Conservation (phyloP, 2,329 filamentous ascomycete species). For the Grosmannia clavigera region DNA sequence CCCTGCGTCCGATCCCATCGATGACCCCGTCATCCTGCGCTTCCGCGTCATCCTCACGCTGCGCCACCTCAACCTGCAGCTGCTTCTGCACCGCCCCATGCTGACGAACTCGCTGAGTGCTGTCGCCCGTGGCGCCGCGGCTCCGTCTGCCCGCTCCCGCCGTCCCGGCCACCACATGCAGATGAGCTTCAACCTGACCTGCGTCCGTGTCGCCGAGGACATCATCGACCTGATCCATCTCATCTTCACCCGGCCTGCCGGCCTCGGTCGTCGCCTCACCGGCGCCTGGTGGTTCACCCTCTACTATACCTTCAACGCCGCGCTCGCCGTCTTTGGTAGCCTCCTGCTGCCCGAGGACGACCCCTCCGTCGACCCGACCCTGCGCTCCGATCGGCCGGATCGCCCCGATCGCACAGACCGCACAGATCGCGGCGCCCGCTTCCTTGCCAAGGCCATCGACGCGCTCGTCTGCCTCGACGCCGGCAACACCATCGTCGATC, state of each 20-base stretch:
- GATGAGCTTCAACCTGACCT: not conserved
- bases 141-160: slow-evolving; percentile 12
- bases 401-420: not conserved
- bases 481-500: not conserved
- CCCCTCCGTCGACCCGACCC: not conserved
- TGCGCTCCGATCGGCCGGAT: not conserved
- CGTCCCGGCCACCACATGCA: not conserved
- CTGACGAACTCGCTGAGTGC: slow-evolving; percentile 3
- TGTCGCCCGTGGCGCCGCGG: slow-evolving; percentile 12
- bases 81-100: slow-evolving; percentile 20
- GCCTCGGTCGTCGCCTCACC: slow-evolving; percentile 10
- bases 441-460: not conserved
- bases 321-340: slow-evolving; percentile 8
- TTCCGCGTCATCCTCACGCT: slow-evolving; percentile 18
- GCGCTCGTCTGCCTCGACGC: not conserved
- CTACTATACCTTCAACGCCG: slow-evolving; percentile 17
- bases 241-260: slow-evolving; percentile 8
- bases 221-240: slow-evolving; percentile 14
- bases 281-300: slow-evolving; percentile 22
- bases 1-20: slow-evolving; percentile 4
- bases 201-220: slow-evolving; percentile 9
- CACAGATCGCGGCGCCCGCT: not conserved
- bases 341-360: not conserved
- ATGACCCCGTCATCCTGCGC: slow-evolving; percentile 15
- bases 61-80: slow-evolving; percentile 20